Conservation (phyloP, 371 early-diverging fungal species). For the Mortierella sp. region DNA sequence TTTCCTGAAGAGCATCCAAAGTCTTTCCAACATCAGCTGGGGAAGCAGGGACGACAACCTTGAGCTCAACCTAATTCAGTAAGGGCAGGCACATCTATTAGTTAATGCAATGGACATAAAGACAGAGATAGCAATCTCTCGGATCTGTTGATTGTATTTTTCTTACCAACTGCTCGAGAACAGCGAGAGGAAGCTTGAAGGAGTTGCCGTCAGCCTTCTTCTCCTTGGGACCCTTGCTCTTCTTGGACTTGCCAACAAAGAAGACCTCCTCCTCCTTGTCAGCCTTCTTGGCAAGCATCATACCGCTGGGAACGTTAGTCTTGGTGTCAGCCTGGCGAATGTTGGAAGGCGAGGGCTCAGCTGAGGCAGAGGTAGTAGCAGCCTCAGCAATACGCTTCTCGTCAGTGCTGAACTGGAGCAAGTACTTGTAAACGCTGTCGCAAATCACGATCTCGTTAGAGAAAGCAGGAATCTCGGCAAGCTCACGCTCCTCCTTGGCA, state of each 20-base stretch:
- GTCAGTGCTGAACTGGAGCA: constrained; percentile 57
- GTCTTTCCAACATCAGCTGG: constrained; percentile 75
- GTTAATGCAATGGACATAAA: background rate
- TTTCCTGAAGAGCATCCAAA: constrained; percentile 76
- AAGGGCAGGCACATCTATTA: background rate
- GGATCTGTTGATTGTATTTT: background rate
- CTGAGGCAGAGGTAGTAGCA: constrained; percentile 29
- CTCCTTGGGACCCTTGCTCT: constrained; percentile 60
- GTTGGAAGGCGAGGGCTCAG: constrained; percentile 38
- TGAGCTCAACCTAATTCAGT: constrained; percentile 63
- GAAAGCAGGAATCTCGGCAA: constrained; percentile 91
- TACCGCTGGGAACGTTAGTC: constrained; percentile 70
- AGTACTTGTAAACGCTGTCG: constrained; percentile 79
- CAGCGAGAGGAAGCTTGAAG: constrained; percentile 84
- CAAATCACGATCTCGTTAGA: constrained; percentile 85
- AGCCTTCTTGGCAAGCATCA: constrained; percentile 74
- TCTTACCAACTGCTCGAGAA: constrained; percentile 80
- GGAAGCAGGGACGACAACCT: constrained; percentile 84
- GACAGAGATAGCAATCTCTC: background rate
- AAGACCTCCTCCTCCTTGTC: constrained; percentile 79
- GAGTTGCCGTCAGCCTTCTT: constrained; percentile 64
- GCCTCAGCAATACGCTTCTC: constrained; percentile 58
- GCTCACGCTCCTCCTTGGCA: constrained; percentile 81
- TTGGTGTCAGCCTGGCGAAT: constrained; percentile 57
- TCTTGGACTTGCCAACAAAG: constrained; percentile 70